Evolutionary conservation across 1,284 basidiomycete genomes (phyloP), one percentile per base, ranked within the genome.

Genomic region (Acaromyces ingoldii): DNA sequence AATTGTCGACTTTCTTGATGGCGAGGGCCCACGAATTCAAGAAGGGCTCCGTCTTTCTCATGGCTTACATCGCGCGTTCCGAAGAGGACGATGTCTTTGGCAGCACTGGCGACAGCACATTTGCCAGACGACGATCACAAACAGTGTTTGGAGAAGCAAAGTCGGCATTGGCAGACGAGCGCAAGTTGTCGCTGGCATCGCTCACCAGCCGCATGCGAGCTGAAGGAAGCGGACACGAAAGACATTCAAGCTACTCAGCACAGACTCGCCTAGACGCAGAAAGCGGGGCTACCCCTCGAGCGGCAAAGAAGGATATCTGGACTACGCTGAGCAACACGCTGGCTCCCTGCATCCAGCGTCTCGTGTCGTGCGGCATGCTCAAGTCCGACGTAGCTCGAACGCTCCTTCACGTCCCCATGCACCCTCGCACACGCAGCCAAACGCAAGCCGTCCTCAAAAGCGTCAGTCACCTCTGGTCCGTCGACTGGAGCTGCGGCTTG

Each of bases 361-460:
- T 78, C 24, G 77, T 78, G 6, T 77, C 76, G 15, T 77, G 76
- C 17, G 67, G 72, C 37, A 65, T 77, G 62, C 66, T 78, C 58
- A 77, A 77, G 58, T 70, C 71, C 33, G 74, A 74, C 33, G 74
- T 77, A 1, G 77, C 77, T 11, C 72, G 75, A 10, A 67, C 70
- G 24, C 58, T 78, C 11, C 69, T 78, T 21, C 62, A 61, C 40
- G 57, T 78, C 26, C 77, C 77, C 0, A 63, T 78, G 53, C 70
- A 77, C 40, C 74, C 76, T 4, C 74, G 77, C 15, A 76, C 77
- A 1, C 65, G 73, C 1, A 53, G 55, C 3, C 76, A 78, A 40
- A 77, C 76, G 0, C 59, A 60, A 30, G 71, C 72, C 22, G 76
- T 72, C n/a, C 63, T 78, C 25, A 67, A 69, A 40, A 63, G 72